Conservation (phyloP, 352 stramenopile species). For the Plasmopara muralis region DNA sequence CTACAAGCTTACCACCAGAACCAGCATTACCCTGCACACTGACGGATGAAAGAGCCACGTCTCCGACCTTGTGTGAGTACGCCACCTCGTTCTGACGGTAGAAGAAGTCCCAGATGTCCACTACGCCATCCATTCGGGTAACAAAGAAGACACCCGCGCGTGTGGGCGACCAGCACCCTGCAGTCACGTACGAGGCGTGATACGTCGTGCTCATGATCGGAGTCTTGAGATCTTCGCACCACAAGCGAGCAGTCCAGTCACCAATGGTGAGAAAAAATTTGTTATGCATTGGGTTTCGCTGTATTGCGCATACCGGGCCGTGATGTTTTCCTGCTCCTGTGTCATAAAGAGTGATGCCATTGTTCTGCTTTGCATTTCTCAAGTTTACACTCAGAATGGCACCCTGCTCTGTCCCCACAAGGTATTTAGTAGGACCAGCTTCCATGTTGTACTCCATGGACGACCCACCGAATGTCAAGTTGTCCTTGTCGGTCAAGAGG, state of each 20-base stretch:
- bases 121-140: constrained; percentile 94
- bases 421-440: constrained; percentile 94
- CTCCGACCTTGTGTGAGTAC: constrained; percentile 96
- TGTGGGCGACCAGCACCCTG: constrained; percentile 95
- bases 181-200: constrained; percentile 93
- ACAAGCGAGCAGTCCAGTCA: constrained; percentile 95
- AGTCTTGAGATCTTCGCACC: constrained; percentile 95
- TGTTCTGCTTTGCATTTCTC: constrained; percentile 95
- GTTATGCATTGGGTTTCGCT: constrained; percentile 95
- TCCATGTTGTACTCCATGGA: constrained; percentile 97
- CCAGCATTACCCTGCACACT: constrained; percentile 88
- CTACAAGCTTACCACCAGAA: constrained; percentile 89
- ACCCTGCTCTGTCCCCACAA: constrained; percentile 96
- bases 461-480: constrained; percentile 87
- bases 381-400: constrained; percentile 93
- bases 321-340: constrained; percentile 92
- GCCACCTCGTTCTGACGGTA: constrained; percentile 96
- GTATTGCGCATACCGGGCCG: constrained; percentile 93
- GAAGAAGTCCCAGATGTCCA: constrained; percentile 97
- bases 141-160: constrained; percentile 96
- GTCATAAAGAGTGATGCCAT: constrained; percentile 95
- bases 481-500: constrained; percentile 68
- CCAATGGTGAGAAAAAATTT: constrained; percentile 98
- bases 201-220: constrained; percentile 98
- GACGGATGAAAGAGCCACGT: constrained; percentile 88